A percentile compares a stretch with the other conserved stretches of the same genome.
Evolutionary conservation across 768 basidiomycete species (phyloP).

Genomic region (Tremella mesenterica): DNA sequence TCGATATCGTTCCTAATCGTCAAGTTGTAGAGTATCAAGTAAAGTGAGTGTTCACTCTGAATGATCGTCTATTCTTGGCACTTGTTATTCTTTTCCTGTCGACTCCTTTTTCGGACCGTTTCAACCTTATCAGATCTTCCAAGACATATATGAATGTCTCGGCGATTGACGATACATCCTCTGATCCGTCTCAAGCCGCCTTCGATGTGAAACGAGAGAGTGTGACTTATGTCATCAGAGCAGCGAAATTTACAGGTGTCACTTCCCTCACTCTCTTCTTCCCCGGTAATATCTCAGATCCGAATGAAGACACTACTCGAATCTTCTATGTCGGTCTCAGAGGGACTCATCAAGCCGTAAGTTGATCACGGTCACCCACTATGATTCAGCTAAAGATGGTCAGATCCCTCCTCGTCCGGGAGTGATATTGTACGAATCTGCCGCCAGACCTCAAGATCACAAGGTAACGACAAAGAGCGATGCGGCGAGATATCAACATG

Average conservation of each 20-base stretch:
- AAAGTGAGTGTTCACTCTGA: slow-evolving; percentile 53
- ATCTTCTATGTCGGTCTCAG: slow-evolving; percentile 80
- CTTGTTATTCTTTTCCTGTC: neutral
- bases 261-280: slow-evolving; percentile 75
- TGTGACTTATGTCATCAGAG: slow-evolving; percentile 47
- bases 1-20: slow-evolving; percentile 59
- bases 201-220: neutral
- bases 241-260: slow-evolving; percentile 75
- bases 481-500: neutral
- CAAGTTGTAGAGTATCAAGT: slow-evolving; percentile 79
- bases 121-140: too few relatives aligned
- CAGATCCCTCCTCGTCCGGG: slow-evolving; percentile 73
- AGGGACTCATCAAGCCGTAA: slow-evolving; percentile 50
- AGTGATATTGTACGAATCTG: slow-evolving; percentile 77
- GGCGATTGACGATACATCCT: neutral
- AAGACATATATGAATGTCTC: neutral
- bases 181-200: neutral
- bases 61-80: neutral
- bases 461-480: slow-evolving; percentile 20
- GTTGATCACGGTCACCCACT: slow-evolving; percentile 5
- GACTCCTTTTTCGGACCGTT: too few relatives aligned
- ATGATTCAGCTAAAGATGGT: slow-evolving; percentile 10
- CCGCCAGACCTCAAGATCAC: slow-evolving; percentile 81
- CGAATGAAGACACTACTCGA: slow-evolving; percentile 57
- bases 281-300: slow-evolving; percentile 53